Evolutionary conservation across 2,329 filamentous ascomycete genomes (phyloP), one percentile per base, ranked within the genome.

Genomic region (Penicillium sp.): DNA sequence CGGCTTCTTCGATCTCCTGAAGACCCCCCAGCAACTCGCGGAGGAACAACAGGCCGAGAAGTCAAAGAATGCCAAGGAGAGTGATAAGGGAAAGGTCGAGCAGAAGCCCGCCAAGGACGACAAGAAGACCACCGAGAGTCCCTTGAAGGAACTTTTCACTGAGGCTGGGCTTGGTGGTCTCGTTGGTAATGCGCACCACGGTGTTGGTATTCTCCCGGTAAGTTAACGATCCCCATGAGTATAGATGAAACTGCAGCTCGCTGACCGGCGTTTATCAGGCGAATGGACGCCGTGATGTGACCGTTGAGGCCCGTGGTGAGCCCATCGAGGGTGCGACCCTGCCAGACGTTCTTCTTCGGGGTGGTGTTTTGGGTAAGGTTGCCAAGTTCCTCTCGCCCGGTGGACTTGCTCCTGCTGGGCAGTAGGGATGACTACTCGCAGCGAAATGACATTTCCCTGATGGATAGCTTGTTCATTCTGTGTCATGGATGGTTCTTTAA

Each of bases 121-220:
- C 43, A 55, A 58, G 35, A 35, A 58, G 45, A 14, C 26, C 5
- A 4, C 22, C 1, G 13, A 52, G 3, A 49, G 51, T 26, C 38
- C 55, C 1, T 53, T 69, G 11, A 55, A 48, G 6, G 40, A 52
- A 19, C 49, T 70, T 10, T 57, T 62, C 38, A 52, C 51, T 25
- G 43, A 62, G 45, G 26, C 54, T 1, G 68, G 68, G 4, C 66
- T 70, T 1, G 66, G 63, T n/a, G 22, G 19, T 2, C 49, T 70
- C 1, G 60, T 65, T 14, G 61, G 62, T 33, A 59, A 63, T 40
- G n/a, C 58, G 14, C 35, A 69, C 14, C 68, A 70, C 52, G 68
- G 68, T 14, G 10, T 70, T 46, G 68, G 68, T n/a, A 33, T 70
- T 1, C n/a, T 68, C 6, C 66, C 66, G 0, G 68, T 70, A 65